Conservation (phyloP, 768 basidiomycete species). For the Pleurotus platypus region DNA sequence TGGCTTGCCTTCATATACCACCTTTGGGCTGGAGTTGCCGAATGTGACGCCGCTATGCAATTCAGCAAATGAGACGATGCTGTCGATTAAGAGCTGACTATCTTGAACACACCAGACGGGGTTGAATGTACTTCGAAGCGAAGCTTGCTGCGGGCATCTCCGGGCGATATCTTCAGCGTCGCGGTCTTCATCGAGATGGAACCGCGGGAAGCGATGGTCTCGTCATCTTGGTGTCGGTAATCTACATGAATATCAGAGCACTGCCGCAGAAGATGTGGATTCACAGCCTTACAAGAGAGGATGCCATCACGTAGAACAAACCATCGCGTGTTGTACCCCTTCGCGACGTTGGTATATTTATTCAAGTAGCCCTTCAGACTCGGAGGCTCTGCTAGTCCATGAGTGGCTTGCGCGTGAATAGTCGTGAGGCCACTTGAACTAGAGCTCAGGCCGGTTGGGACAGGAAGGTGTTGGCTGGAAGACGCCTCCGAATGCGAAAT, state of each 20-base stretch:
- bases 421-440: conserved; percentile 26
- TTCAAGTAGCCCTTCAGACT: conserved; percentile 75
- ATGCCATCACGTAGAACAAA: conserved; percentile 86
- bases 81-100: too few relatives aligned
- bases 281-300: conserved; percentile 65
- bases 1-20: conserved; percentile 87
- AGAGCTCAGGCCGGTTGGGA: background rate
- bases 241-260: conserved; percentile 36
- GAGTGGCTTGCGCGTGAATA: background rate
- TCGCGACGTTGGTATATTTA: conserved; percentile 91
- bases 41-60: conserved; percentile 12
- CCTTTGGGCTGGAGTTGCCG: conserved; percentile 45
- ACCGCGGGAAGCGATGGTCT: conserved; percentile 79
- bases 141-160: conserved; percentile 43
- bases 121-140: conserved; percentile 81
- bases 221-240: conserved; percentile 89
- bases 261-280: background rate
- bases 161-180: conserved; percentile 47
- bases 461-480: background rate
- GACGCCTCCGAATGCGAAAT: background rate
- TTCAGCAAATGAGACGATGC: too few relatives aligned
- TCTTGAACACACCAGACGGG: conserved; percentile 39
- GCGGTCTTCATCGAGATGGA: conserved; percentile 87
- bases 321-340: conserved; percentile 88
- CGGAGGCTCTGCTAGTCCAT: conserved; percentile 48